Evolutionary conservation across 768 basidiomycete species (phyloP).

Genomic region (Termitomyces sp.): DNA sequence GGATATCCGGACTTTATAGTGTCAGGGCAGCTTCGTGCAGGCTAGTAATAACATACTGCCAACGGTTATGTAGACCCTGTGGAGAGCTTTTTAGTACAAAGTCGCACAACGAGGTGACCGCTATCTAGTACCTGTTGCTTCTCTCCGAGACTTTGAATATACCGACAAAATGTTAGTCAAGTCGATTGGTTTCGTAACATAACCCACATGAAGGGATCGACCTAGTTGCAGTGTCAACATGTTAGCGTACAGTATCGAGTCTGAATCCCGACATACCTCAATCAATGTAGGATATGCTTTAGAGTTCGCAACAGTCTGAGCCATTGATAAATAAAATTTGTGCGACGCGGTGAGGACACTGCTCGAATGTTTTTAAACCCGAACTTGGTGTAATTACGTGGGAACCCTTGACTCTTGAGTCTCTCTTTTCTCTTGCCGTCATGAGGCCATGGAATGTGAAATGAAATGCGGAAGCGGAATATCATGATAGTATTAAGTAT

Average conservation of each 20-base stretch:
- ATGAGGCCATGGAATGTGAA: no score
- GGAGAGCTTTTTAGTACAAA: no score
- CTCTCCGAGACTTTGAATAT: slow-evolving; percentile 34
- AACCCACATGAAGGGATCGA: slow-evolving; percentile 67
- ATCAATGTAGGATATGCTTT: slow-evolving; percentile 57
- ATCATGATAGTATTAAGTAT: no score
- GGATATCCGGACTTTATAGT: slow-evolving; percentile 53
- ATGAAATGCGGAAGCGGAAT: no score
- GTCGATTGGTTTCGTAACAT: background rate
- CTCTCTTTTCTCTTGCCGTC: no score
- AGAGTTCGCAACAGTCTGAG: slow-evolving; percentile 55
- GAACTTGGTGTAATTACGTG: no score
- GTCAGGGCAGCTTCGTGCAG: background rate
- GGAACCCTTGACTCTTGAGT: no score
- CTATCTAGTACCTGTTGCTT: slow-evolving; percentile 59
- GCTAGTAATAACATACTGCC: slow-evolving; percentile 51
- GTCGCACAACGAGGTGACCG: background rate
- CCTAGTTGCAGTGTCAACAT: slow-evolving; percentile 29
- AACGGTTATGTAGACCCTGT: slow-evolving; percentile 49
- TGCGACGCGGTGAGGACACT: no score
- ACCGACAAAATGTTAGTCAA: background rate
- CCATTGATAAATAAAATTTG: no score
- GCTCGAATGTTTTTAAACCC: background rate
- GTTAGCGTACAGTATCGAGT: background rate
- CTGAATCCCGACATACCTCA: slow-evolving; percentile 33